Conservation (phyloP, 495 filamentous ascomycete genomes). For the Peziza echinospora region DNA sequence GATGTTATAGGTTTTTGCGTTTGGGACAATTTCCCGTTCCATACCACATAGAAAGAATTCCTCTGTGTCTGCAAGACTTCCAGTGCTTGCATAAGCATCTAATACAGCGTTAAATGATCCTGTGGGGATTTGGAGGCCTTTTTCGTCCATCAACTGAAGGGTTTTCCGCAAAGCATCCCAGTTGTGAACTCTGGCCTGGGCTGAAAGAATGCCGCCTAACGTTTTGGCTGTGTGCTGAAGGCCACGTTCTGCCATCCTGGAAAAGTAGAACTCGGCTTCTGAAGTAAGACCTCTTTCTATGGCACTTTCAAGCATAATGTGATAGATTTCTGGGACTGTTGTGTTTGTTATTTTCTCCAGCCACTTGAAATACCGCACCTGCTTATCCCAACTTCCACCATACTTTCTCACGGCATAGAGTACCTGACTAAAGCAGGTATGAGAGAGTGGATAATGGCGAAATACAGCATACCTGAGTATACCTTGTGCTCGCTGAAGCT, state of each 20-base stretch:
- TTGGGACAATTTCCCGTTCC: constrained; percentile 3
- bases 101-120: constrained; percentile 13
- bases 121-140: constrained; percentile 9
- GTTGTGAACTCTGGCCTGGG: constrained; percentile 8
- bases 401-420: not conserved
- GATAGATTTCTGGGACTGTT: not conserved
- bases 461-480: not conserved
- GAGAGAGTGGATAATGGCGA: not conserved
- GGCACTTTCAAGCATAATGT: not conserved
- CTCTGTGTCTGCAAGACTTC: constrained; percentile 3
- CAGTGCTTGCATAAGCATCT: constrained; percentile 2
- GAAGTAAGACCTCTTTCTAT: not conserved
- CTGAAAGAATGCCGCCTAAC: constrained; percentile 12
- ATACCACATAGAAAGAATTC: constrained; percentile 13
- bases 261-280: not conserved
- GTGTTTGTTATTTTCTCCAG: not conserved
- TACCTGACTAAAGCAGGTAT: not conserved
- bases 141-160: constrained; percentile 9
- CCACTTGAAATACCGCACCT: not conserved
- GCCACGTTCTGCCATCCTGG: constrained; percentile 9
- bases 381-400: not conserved
- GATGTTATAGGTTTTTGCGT: constrained; percentile 13
- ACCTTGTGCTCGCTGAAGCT: not conserved
- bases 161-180: constrained; percentile 12
- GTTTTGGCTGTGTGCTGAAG: constrained; percentile 12